Conservation (phyloP, 1,139 yeast species). For the Diutina sp. region DNA sequence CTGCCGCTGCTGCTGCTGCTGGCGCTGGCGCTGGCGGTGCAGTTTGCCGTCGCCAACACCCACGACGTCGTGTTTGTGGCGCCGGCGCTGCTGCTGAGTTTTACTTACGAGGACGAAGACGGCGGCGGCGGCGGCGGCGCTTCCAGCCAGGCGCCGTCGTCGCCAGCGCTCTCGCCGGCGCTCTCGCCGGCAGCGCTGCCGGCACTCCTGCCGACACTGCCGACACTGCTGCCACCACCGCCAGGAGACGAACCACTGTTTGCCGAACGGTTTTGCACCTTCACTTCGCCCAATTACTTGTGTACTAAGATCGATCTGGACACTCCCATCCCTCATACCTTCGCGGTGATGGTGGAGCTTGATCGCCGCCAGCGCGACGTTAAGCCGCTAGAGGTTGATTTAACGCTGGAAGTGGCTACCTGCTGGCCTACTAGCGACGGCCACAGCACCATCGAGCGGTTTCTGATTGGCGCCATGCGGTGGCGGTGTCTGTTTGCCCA, state of each 20-base stretch:
- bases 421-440: conserved; percentile 45
- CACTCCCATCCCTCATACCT: conserved; percentile 32
- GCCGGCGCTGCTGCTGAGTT: conserved; percentile 29
- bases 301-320: conserved; percentile 28
- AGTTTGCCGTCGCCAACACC: conserved; percentile 26
- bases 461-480: conserved; percentile 32
- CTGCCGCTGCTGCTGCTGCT: no score
- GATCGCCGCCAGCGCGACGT: conserved; percentile 18
- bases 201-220: not conserved
- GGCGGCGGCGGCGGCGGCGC: conserved; percentile 17
- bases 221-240: not conserved
- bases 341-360: conserved; percentile 30
- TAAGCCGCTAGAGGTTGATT: conserved; percentile 18
- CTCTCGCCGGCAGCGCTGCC: not conserved
- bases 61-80: conserved; percentile 30
- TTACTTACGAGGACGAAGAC: conserved; percentile 34
- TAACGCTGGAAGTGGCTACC: conserved; percentile 21
- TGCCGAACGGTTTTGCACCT: conserved; percentile 8
- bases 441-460: conserved; percentile 28
- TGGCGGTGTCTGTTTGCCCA: conserved; percentile 34
- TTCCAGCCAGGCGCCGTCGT: not conserved
- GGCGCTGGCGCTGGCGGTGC: conserved; percentile 3
- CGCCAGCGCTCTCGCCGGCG: not conserved
- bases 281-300: conserved; percentile 24
- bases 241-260: not conserved